Conservation (phyloP, 164 flowering plant genomes). For the Macadamia integrifolia region DNA sequence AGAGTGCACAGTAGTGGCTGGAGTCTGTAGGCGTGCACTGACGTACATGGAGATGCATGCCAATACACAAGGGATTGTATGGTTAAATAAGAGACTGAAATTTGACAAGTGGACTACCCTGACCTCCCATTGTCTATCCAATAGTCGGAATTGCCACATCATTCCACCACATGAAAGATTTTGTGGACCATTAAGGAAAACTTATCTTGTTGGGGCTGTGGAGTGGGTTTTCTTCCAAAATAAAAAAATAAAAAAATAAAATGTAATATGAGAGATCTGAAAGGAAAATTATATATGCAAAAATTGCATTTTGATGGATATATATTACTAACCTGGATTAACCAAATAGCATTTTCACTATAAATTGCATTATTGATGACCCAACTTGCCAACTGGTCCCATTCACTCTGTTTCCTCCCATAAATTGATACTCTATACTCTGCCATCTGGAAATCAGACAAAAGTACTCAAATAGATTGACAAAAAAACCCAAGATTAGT, state of each 20-base stretch:
- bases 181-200: too few species aligned
- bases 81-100: too few species aligned
- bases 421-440: constrained; percentile 64
- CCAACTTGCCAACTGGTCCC: constrained; percentile 77
- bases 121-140: too few species aligned
- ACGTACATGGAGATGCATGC: too few species aligned
- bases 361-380: constrained; percentile 48
- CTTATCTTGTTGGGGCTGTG: too few species aligned
- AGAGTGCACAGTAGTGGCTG: too few species aligned
- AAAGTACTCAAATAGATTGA: constrained; percentile 2
- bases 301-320: neutral
- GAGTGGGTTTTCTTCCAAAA: too few species aligned
- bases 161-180: too few species aligned
- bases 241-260: neutral
- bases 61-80: too few species aligned
- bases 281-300: neutral
- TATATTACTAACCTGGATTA: constrained; percentile 45
- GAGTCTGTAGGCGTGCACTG: too few species aligned
- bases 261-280: neutral
- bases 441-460: constrained; percentile 41
- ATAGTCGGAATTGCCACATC: too few species aligned
- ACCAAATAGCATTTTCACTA: constrained; percentile 63
- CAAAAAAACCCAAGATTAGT: neutral
- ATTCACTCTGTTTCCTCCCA: constrained; percentile 67
- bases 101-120: too few species aligned